These are phyloP conservation scores for Cytospora schulzeri DNA, from an alignment of 2,329 filamentous ascomycete genomes.

Conservation along the genomic window DNA sequence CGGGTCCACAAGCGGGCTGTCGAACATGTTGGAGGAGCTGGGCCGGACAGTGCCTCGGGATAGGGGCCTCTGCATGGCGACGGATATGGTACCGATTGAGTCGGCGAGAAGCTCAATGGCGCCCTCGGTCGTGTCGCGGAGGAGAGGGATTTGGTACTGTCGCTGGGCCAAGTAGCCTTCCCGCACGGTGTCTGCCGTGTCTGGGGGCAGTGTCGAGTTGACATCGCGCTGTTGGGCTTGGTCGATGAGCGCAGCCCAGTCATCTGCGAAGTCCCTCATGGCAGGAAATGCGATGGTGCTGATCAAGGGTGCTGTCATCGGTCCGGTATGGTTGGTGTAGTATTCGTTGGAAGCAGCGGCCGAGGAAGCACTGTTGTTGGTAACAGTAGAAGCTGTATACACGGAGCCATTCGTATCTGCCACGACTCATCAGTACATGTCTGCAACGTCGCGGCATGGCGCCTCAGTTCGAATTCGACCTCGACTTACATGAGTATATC, in stretches of 20 bases:
- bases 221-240: constrained; percentile 13
- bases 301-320: constrained; percentile 33
- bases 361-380: constrained; percentile 22
- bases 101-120: constrained; percentile 35
- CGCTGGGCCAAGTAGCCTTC: constrained; percentile 30
- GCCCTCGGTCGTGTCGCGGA: constrained; percentile 39
- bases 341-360: constrained; percentile 29
- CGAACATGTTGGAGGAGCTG: constrained; percentile 46
- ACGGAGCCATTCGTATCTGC: constrained; percentile 30
- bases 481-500: constrained; percentile 37
- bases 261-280: constrained; percentile 28
- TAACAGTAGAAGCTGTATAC: constrained; percentile 28
- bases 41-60: constrained; percentile 52
- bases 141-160: constrained; percentile 38
- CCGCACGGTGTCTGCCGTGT: constrained; percentile 27
- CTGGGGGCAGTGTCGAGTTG: constrained; percentile 23
- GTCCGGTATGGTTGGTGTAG: constrained; percentile 31
- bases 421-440: not conserved
- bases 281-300: constrained; percentile 33
- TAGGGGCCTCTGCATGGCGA: constrained; percentile 31
- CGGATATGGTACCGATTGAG: constrained; percentile 32
- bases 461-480: not conserved
- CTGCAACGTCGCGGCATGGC: not conserved
- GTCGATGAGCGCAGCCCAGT: constrained; percentile 27
- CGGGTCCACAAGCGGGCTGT: constrained; percentile 54